Conservation (phyloP, 2,329 filamentous ascomycete species). For the Dendryphion nanum region DNA sequence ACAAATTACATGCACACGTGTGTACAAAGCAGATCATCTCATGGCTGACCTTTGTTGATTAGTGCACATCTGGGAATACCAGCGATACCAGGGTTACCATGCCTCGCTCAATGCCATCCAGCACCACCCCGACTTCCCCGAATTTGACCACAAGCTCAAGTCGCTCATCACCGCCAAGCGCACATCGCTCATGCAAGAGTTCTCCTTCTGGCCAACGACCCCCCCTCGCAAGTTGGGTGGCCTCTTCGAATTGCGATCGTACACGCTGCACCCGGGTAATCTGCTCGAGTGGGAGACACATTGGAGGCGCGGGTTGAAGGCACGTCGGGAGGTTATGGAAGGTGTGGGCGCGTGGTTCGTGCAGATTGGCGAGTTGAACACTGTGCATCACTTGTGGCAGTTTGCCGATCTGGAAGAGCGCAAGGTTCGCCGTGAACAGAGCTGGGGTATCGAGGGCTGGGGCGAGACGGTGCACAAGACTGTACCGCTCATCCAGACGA, state of each 20-base stretch:
- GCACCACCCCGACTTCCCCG: slow-evolving; percentile 76
- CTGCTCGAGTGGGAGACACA: slow-evolving; percentile 98
- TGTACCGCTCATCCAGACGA: slow-evolving; percentile 90
- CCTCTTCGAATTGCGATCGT: slow-evolving; percentile 92
- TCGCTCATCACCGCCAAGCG: slow-evolving; percentile 80
- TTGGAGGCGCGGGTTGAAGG: slow-evolving; percentile 89
- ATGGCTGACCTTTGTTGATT: slow-evolving; percentile 3
- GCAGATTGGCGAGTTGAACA: slow-evolving; percentile 96
- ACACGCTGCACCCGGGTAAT: slow-evolving; percentile 93
- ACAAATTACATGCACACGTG: too few relatives aligned
- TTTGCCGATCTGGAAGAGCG: slow-evolving; percentile 96
- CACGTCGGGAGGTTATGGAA: slow-evolving; percentile 95
- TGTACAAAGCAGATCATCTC: not conserved
- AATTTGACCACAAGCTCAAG: slow-evolving; percentile 82
- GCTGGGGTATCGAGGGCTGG: slow-evolving; percentile 94
- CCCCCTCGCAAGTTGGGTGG: slow-evolving; percentile 86
- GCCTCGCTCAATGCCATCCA: slow-evolving; percentile 84
- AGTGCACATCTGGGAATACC: slow-evolving; percentile 99
- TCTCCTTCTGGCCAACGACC: slow-evolving; percentile 98
- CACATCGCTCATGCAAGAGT: slow-evolving; percentile 96
- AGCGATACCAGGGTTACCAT: slow-evolving; percentile 95
- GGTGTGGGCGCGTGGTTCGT: slow-evolving; percentile 98
- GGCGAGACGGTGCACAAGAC: slow-evolving; percentile 98
- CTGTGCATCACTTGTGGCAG: slow-evolving; percentile 97
- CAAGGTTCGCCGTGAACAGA: slow-evolving; percentile 85